These are phyloP conservation scores for Colletotrichum sp. DNA, from an alignment of 2,329 filamentous ascomycete genomes.

Conservation along the genomic window DNA sequence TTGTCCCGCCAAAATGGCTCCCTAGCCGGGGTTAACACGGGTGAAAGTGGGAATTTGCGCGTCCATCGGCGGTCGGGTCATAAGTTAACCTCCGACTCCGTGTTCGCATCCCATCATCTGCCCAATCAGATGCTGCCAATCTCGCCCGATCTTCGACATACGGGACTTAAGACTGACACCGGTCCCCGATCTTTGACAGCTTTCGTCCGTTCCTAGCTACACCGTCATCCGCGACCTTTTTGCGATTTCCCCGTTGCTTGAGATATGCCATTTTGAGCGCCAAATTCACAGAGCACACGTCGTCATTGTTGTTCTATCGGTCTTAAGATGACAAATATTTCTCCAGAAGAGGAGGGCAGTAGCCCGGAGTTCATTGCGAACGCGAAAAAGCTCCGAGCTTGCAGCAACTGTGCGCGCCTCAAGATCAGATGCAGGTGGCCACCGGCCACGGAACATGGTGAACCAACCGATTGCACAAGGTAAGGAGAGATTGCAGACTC, in stretches of 20 bases:
- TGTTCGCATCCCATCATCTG: fast-evolving
- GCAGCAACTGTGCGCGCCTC: conserved; percentile 36
- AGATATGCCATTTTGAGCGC: not conserved
- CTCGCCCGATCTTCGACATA: not conserved
- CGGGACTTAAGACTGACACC: conserved; percentile 7
- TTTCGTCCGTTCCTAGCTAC: not conserved
- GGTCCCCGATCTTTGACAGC: not conserved
- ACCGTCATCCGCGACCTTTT: not conserved
- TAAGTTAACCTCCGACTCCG: no score
- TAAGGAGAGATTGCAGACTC: conserved; percentile 16
- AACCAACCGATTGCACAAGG: conserved; percentile 30
- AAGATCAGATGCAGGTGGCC: conserved; percentile 43
- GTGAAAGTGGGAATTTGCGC: not conserved
- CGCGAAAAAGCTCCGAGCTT: conserved; percentile 33
- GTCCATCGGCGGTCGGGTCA: not conserved
- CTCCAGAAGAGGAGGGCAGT: not conserved
- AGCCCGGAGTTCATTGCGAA: not conserved
- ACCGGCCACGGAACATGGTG: conserved; percentile 23
- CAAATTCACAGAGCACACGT: not conserved
- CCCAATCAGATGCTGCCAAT: not conserved
- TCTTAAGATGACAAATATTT: not conserved
- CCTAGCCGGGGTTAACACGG: not conserved
- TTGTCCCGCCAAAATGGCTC: not conserved
- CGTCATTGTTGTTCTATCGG: not conserved
- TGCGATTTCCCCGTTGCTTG: not conserved